Evolutionary conservation across 331 rosid species (phyloP), one percentile per base, ranked within the genome.

Genomic region (Saraca asoca): DNA sequence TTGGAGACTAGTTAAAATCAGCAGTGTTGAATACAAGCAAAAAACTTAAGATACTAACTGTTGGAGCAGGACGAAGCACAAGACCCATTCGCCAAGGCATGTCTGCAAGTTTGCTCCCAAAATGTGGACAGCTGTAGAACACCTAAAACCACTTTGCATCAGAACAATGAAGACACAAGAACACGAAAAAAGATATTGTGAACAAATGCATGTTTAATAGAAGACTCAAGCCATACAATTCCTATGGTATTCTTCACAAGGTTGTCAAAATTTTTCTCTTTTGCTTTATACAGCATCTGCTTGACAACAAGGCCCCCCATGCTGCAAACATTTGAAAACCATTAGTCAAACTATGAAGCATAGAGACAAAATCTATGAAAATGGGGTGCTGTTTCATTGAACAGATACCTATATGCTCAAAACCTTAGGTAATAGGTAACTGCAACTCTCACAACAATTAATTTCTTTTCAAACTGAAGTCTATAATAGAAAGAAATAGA

Each of bases 81-180:
- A 90, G 60, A 54, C 98, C 98, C 96, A 94, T 90, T 80, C 85
- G 85, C 98, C 91, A 90, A 53, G 98, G 98, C 95, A 90, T 86
- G 71, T 94, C 98, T 53, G 98, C 98, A 49, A 94, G 92, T 80
- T 85, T 94, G 92, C 98, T 94, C 67, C 98, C 98, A 59, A 90
- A 94, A 79, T 94, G 98, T 29, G 98, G 98, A 81, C 98, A 94
- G 84, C 98, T 90, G 63, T 94, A 94, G 82, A 90, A 94, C 73
- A 90, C 90, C 98, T 91, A 77, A 79, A 75, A 56, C 42, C 79
- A 71, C 52, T 68, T 41, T 15, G 73, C 49, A 64, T 70, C 15
- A 45, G 45, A 39, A 43, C 49, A 41, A 50, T 9, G 66, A 53
- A 74, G 16, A 46, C 38, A 51, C 54, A 13, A 9, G 12, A 3